Evolutionary conservation across 1,284 basidiomycete genomes (phyloP), one percentile per base, ranked within the genome.

Genomic region (Pseudozyma pruni): DNA sequence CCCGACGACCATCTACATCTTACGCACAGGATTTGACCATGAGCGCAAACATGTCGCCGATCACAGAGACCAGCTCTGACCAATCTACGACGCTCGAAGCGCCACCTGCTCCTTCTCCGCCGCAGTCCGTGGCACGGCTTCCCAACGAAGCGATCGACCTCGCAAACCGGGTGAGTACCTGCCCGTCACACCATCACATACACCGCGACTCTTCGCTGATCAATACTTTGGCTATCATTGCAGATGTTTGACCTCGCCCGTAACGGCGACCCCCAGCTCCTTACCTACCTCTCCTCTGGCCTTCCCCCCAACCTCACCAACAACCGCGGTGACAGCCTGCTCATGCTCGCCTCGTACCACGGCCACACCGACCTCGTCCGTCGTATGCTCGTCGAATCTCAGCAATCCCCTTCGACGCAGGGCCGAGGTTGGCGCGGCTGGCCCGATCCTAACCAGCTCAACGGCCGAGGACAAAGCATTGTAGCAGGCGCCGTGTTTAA

Each of bases 401-500:
- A 38, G 16, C 43, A 31, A 17, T 32, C n/a, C 16, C 34, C 13
- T 10, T 40, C 27, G 40, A 33, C 42, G 20, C 33, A 16, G 19
- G 29, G 31, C 32, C 51, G 56, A 38, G 35, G 27, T 7, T 57
- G 64, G 49, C 40, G 46, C n/a, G 58, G 53, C 29, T 22, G 33
- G 20, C 56, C 69, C 7, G 59, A 79, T 50, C 66, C 74, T 3
- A 79, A 79, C 33, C 86, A 88, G 19, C 78, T 89, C 33, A 94
- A 94, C 80, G 90, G 90, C 64, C 85, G 87, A 4, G 88, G 88
- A 0, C 92, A 93, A 78, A 89, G 89, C n/a, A 89, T 90, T 27
- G 83, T 93, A 8, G 90, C 91, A 1, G 92, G 91, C 3, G 91
- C 90, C 0, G 88, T 93, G 2, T 93, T 92, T 85, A 93, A 93